Evolutionary conservation across 2,329 filamentous ascomycete species (phyloP), one percentile per base, ranked within the genome.

Genomic region (Amphichorda felina): DNA sequence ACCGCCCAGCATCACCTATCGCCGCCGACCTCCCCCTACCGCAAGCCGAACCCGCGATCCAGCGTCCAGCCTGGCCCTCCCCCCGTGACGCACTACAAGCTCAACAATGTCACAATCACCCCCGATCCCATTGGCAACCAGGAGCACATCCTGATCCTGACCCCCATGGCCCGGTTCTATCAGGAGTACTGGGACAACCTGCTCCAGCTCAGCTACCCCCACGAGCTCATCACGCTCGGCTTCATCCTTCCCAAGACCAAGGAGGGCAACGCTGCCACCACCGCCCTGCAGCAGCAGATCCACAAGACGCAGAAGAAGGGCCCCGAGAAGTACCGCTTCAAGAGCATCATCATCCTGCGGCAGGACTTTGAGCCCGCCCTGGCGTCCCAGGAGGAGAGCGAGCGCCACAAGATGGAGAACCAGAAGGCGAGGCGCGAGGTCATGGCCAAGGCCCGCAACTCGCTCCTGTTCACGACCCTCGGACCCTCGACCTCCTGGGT

Each of bases 191-290:
- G 91, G 89, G 81, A 93, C 56, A 98, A 96, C 50, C 68, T 98
- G 19, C 57, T 88, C 45, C 75, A 75, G 53, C 71, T 98, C 38
- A 72, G 63, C 50, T 98, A 96, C 56, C 91, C 91, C 3, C 91
- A 95, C 61, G 83, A 94, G 40, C 75, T 96, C 43, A 93, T 98
- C 52, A 93, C 86, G 1, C 69, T 98, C 19, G 91, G 86, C 27
- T 98, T 96, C 63, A 96, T 98, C 53, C 79, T 94, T 19, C 91
- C 91, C 35, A 94, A 93, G 63, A 94, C 79, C 33, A 82, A 82
- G 53, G 88, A 95, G 47, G 91, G 91, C 40, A 94, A 96, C 57
- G 68, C 78, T 19, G 91, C 91, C 3, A 91, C 87, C 13, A 64
- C 77, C 6, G 79, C 82, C 27, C 66, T 98, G 36, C 88, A 98